Base-by-base conservation (phyloP, 2,329 filamentous ascomycete genomes). In the Lasiodiplodia hormozganensis region DNA sequence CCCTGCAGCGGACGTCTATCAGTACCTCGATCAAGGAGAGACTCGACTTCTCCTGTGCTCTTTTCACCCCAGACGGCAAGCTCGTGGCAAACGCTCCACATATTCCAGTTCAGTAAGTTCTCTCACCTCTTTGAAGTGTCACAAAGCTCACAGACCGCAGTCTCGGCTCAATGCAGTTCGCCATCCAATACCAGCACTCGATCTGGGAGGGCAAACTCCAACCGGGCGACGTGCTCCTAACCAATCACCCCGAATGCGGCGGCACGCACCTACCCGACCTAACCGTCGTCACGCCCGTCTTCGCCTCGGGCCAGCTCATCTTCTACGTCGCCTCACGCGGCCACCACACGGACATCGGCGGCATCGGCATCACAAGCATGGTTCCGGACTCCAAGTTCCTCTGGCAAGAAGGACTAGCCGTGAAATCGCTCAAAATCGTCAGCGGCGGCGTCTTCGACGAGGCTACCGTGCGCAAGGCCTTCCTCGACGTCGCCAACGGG, bases 331-430 rank as follows among this genome's bases (percentile, higher is more conserved):
- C 75, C n/a, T 75, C 73, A 0, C 67, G 75, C 11, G 75, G 74
- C 2, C 75, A 77, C 54, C 75, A 77, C 53, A 70, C 70, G 2
- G 75, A 77, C 40, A 76, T 77, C 52, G 75, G 75, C 38, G 75
- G 75, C 28, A 74, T 77, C 10, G 67, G 67, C 28, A 69, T 73
- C 2, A 74, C 75, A 0, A 75, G 74, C 0, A 80, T 78, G 2
- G 81, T 82, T 78, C 78, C 79, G 1, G 82, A 82, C 31, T 83
- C 80, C 3, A 82, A 79, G 0, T 81, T 82, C 58, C 72, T 85
- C 1, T 83, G 79, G 77, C 80, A 85, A 70, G 83, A 85, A 71
- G 83, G 83, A 7, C 82, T 82, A 0, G 79, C 80, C 0, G 82
- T 85, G 11, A 78, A 82, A 62, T 80, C 81, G 0, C 79, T 82